Conservation (phyloP, 345 rosid genomes). For the Gossypium rotundifolium region DNA sequence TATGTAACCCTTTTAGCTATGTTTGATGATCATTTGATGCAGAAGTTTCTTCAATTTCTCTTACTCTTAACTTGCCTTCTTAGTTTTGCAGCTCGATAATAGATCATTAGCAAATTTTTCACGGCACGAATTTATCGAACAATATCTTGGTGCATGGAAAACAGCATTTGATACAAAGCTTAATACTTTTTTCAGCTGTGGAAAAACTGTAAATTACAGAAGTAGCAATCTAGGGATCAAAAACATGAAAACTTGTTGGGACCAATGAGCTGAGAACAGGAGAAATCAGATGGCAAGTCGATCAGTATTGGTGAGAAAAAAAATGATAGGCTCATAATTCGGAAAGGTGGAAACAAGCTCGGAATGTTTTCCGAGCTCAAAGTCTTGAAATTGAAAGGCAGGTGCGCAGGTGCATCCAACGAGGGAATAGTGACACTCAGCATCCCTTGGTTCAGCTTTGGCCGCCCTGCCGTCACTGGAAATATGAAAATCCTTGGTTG, state of each 20-base stretch:
- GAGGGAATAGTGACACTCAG: slow-evolving; percentile 61
- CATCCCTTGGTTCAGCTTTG: slow-evolving; percentile 49
- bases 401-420: slow-evolving; percentile 95
- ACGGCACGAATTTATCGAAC: neutral
- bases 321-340: slow-evolving; percentile 38
- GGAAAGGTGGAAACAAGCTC: slow-evolving; percentile 58
- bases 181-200: too few relatives aligned
- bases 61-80: neutral
- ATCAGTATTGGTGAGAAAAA: slow-evolving; percentile 49
- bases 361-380: slow-evolving; percentile 62
- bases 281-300: slow-evolving; percentile 7
- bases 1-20: too few relatives aligned
- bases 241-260: neutral
- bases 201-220: neutral
- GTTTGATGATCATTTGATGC: too few relatives aligned
- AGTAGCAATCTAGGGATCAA: neutral
- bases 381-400: slow-evolving; percentile 83
- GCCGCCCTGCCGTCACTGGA: slow-evolving; percentile 39
- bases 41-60: too few relatives aligned
- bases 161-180: neutral
- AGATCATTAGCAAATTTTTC: neutral
- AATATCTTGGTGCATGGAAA: neutral
- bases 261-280: neutral
- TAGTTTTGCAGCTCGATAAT: neutral
- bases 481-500: slow-evolving; percentile 47